Conservation (phyloP, 768 basidiomycete genomes). For the Mycena kentingensis region DNA sequence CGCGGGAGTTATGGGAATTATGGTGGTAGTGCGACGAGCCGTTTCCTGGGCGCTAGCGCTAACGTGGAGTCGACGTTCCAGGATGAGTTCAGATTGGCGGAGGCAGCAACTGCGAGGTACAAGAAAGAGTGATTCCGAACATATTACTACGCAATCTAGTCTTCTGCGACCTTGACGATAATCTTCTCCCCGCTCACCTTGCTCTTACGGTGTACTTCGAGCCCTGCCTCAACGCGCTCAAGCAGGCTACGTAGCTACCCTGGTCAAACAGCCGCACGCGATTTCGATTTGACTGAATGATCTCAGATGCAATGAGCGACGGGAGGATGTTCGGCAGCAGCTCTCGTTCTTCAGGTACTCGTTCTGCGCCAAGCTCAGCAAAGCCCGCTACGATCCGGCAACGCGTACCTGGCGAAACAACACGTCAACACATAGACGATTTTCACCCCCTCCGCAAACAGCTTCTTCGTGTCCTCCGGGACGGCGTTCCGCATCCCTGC, state of each 20-base stretch:
- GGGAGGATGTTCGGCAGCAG: constrained; percentile 51
- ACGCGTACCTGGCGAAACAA: constrained; percentile 1
- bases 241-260: constrained; percentile 40
- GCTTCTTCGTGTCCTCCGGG: background rate
- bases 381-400: background rate
- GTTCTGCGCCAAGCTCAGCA: constrained; percentile 32
- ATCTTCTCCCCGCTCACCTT: constrained; percentile 54
- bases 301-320: constrained; percentile 36
- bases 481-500: constrained; percentile 5
- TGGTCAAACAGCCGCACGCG: constrained; percentile 42
- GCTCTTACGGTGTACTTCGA: constrained; percentile 49
- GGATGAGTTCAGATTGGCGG: background rate
- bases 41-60: background rate
- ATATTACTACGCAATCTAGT: too few relatives aligned
- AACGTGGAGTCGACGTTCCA: background rate
- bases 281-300: constrained; percentile 45
- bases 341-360: constrained; percentile 41
- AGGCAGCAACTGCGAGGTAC: background rate
- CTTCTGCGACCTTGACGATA: constrained; percentile 46
- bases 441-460: constrained; percentile 7
- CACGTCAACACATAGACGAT: constrained; percentile 3
- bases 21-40: background rate
- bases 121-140: too few relatives aligned
- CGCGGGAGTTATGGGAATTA: background rate
- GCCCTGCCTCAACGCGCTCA: constrained; percentile 42